A percentile compares a stretch with the other conserved stretches of the same genome.
phyloP scores from a whole-genome alignment of 805 yeast species.

The Yarrowia osloensis region DNA sequence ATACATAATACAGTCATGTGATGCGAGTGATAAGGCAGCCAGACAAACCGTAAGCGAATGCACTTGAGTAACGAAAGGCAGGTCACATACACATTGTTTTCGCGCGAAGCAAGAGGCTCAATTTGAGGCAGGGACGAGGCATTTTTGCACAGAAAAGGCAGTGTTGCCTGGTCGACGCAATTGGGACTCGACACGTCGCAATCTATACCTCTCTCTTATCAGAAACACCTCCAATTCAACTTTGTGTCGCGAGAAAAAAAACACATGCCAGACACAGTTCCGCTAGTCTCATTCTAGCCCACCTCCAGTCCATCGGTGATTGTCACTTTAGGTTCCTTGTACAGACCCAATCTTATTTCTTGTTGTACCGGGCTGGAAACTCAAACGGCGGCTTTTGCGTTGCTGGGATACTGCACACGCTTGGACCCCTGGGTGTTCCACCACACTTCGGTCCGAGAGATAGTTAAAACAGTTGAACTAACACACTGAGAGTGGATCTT shows the following conservation, averaged over 20 bases:
- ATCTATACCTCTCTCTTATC: background rate
- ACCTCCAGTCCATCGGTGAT: slow-evolving; percentile 8
- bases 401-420: background rate
- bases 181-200: background rate
- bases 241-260: background rate
- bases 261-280: slow-evolving; percentile 5
- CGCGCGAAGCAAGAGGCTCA: background rate
- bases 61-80: background rate
- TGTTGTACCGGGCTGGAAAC: slow-evolving; percentile 3
- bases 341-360: background rate
- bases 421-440: background rate
- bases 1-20: background rate
- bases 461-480: background rate
- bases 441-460: slow-evolving; percentile 14
- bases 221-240: background rate
- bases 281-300: slow-evolving; percentile 23
- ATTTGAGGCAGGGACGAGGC: background rate
- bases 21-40: slow-evolving; percentile 9
- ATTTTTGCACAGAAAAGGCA: too few relatives aligned
- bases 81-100: background rate
- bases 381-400: background rate
- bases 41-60: background rate
- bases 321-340: background rate
- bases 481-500: background rate
- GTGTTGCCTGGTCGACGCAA: too few relatives aligned